Conservation (phyloP, 1,284 basidiomycete species). For the Melampsora americana region DNA sequence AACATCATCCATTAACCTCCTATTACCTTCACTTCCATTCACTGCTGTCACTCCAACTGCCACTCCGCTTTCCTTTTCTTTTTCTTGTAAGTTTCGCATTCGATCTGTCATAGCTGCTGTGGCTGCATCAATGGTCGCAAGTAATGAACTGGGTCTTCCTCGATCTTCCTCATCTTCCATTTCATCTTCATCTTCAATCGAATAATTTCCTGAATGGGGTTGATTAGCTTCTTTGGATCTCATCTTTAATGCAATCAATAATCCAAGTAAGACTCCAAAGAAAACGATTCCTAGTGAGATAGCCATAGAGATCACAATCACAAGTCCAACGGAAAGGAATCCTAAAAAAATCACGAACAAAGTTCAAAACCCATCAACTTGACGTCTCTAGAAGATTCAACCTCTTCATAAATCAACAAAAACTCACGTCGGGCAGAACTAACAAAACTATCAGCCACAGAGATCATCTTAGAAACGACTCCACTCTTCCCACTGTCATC, state of each 20-base stretch:
- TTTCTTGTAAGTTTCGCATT: conserved; percentile 19
- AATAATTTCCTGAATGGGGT: neutral
- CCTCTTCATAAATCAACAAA: conserved; percentile 57
- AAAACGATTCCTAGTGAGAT: conserved; percentile 93
- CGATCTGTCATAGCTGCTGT: conserved; percentile 38
- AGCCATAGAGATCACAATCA: conserved; percentile 94
- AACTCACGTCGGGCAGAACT: conserved; percentile 47
- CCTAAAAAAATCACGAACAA: no score
- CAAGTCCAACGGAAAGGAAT: conserved; percentile 82
- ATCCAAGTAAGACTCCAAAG: conserved; percentile 77
- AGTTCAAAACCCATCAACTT: no score
- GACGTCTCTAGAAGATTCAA: no score
- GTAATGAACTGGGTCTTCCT: conserved; percentile 48
- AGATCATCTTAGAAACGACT: conserved; percentile 73
- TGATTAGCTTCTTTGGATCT: conserved; percentile 45
- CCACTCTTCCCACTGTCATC: conserved; percentile 69
- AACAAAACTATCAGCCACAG: conserved; percentile 58
- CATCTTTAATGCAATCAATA: conserved; percentile 75
- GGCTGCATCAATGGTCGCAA: conserved; percentile 52
- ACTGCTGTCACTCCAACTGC: neutral
- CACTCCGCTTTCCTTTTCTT: neutral
- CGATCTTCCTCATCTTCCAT: neutral
- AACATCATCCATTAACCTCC: neutral
- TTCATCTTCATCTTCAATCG: no score
- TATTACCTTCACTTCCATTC: neutral